Evolutionary conservation across 306 rosid genomes (phyloP).

Genomic region (Pterocarpus santalinus): DNA sequence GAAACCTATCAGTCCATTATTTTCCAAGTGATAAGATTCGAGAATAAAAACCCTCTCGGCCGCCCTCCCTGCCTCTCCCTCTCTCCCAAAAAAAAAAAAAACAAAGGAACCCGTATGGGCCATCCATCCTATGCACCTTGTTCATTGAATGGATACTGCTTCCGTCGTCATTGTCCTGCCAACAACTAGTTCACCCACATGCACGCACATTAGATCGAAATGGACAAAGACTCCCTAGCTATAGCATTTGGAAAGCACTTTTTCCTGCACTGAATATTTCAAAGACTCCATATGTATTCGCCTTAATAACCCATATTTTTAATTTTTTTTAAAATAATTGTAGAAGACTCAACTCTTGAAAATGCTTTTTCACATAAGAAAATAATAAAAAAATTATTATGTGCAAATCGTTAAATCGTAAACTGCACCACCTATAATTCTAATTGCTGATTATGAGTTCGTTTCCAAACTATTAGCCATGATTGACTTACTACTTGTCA

Average conservation of each 20-base stretch:
- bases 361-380: no score
- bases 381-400: no score
- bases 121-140: background rate
- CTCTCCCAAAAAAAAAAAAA: no score
- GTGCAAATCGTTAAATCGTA: no score
- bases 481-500: background rate
- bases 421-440: background rate
- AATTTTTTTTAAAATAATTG: no score
- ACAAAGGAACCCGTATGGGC: no score
- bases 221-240: background rate
- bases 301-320: background rate
- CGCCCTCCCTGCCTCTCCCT: background rate
- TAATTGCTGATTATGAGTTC: no score
- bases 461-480: background rate
- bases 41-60: background rate
- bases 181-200: slow-evolving; percentile 3
- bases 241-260: no score
- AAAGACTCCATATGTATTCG: background rate
- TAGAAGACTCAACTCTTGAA: background rate
- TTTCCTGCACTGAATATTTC: background rate
- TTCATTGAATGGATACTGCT: slow-evolving; percentile 23
- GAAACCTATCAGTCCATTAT: background rate
- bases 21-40: background rate
- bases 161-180: slow-evolving; percentile 10
- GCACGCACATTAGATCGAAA: slow-evolving; percentile 37